phyloP scores from a whole-genome alignment of 2,329 filamentous ascomycete genomes.

The Aureobasidium sp. region DNA sequence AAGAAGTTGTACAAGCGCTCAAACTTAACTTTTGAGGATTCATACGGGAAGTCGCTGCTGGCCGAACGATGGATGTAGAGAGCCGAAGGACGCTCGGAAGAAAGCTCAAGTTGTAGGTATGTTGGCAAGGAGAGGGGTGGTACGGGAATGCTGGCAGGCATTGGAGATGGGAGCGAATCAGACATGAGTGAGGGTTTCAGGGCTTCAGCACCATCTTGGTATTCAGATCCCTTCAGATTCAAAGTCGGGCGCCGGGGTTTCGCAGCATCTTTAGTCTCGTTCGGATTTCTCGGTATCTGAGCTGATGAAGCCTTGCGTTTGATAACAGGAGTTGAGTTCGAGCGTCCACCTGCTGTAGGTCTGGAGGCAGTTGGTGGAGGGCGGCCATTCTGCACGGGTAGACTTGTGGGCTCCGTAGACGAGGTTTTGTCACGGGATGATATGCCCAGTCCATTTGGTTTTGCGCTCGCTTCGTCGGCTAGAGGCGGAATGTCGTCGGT shows the following conservation, averaged over 20 bases:
- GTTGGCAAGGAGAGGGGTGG: slow-evolving; percentile 58
- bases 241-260: slow-evolving; percentile 20
- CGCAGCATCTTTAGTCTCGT: slow-evolving; percentile 4
- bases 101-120: slow-evolving; percentile 59
- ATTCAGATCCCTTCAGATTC: slow-evolving; percentile 30
- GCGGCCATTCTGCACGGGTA: slow-evolving; percentile 20
- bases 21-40: slow-evolving; percentile 86
- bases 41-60: slow-evolving; percentile 64
- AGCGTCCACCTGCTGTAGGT: slow-evolving; percentile 21
- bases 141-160: slow-evolving; percentile 49
- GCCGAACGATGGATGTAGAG: slow-evolving; percentile 56
- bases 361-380: background rate
- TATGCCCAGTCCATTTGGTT: background rate
- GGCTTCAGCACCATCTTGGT: slow-evolving; percentile 14
- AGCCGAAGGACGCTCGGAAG: slow-evolving; percentile 53
- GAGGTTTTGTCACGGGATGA: background rate
- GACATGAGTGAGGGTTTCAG: slow-evolving; percentile 28
- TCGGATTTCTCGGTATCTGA: slow-evolving; percentile 15
- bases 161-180: slow-evolving; percentile 43
- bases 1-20: slow-evolving; percentile 87
- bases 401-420: slow-evolving; percentile 11
- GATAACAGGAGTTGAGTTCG: slow-evolving; percentile 32
- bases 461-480: slow-evolving; percentile 12
- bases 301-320: slow-evolving; percentile 28
- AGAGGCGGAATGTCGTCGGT: slow-evolving; percentile 26